These are phyloP conservation scores for Mollisia scopiformis DNA, from an alignment of 2,329 filamentous ascomycete genomes.

Conservation along the genomic window DNA sequence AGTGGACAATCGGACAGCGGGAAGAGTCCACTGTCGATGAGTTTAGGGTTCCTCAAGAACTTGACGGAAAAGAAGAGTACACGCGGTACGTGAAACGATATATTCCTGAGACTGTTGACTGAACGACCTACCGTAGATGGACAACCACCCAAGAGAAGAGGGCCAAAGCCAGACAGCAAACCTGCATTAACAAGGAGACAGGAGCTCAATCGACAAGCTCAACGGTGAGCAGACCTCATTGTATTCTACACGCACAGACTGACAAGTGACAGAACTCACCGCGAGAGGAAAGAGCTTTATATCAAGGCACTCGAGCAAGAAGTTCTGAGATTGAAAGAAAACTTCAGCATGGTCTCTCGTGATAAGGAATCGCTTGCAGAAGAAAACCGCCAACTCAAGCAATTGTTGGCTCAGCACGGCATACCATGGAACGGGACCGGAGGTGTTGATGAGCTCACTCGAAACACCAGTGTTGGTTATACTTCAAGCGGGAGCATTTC, in stretches of 20 bases:
- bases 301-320: slow-evolving; percentile 94
- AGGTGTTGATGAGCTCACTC: slow-evolving; percentile 37
- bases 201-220: slow-evolving; percentile 92
- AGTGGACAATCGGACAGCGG: slow-evolving; percentile 36
- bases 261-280: slow-evolving; percentile 74
- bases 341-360: slow-evolving; percentile 72
- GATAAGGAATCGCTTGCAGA: slow-evolving; percentile 77
- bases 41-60: slow-evolving; percentile 66
- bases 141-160: slow-evolving; percentile 83
- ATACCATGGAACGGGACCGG: slow-evolving; percentile 42
- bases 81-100: slow-evolving; percentile 57
- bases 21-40: slow-evolving; percentile 44
- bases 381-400: slow-evolving; percentile 77
- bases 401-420: slow-evolving; percentile 56
- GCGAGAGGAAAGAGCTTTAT: slow-evolving; percentile 94
- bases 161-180: slow-evolving; percentile 95
- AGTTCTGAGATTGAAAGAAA: slow-evolving; percentile 84
- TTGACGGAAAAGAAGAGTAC: slow-evolving; percentile 75
- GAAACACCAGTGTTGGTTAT: slow-evolving; percentile 51
- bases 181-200: slow-evolving; percentile 90
- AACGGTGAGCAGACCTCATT: slow-evolving; percentile 64
- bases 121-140: slow-evolving; percentile 61
- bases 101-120: slow-evolving; percentile 1
- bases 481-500: slow-evolving; percentile 60
- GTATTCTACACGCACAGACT: not conserved